Percentiles rank a stretch among this genome's conserved stretches.
These are phyloP conservation scores for Emericellopsis atlantica DNA, from an alignment of 2,329 filamentous ascomycete species.

Conservation along the genomic window DNA sequence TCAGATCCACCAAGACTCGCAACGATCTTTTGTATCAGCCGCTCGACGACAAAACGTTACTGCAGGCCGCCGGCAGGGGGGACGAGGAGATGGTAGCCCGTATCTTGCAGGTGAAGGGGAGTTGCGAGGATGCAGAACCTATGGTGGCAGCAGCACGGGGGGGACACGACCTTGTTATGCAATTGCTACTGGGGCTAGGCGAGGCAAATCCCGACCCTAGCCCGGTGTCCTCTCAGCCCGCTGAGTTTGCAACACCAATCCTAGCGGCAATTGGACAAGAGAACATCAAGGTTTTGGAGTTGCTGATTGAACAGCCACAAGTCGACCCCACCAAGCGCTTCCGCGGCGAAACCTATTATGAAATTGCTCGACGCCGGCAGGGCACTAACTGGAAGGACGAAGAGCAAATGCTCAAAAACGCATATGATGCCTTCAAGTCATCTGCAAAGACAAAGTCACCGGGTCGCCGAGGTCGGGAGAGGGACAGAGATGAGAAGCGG, in stretches of 20 bases:
- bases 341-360: slow-evolving; percentile 71
- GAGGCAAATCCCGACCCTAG: slow-evolving; percentile 55
- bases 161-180: slow-evolving; percentile 78
- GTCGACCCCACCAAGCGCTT: slow-evolving; percentile 77
- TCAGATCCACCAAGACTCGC: slow-evolving; percentile 50
- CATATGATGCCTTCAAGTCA: slow-evolving; percentile 54
- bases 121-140: slow-evolving; percentile 64
- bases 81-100: slow-evolving; percentile 49
- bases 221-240: slow-evolving; percentile 43
- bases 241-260: slow-evolving; percentile 81
- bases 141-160: slow-evolving; percentile 86
- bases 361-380: slow-evolving; percentile 70
- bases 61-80: slow-evolving; percentile 45
- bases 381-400: slow-evolving; percentile 89
- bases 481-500: slow-evolving; percentile 29
- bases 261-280: slow-evolving; percentile 84
- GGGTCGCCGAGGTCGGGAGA: slow-evolving; percentile 24
- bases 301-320: slow-evolving; percentile 61
- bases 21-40: slow-evolving; percentile 53
- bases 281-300: slow-evolving; percentile 72
- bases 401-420: slow-evolving; percentile 63
- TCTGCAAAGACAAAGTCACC: slow-evolving; percentile 39
- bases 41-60: slow-evolving; percentile 47
- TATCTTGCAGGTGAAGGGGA: slow-evolving; percentile 47
- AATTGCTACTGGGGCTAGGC: slow-evolving; percentile 60